Evolutionary conservation across 116 monocot species (phyloP), one percentile per base, ranked within the genome.

Genomic region (Posidonia oceanica): DNA sequence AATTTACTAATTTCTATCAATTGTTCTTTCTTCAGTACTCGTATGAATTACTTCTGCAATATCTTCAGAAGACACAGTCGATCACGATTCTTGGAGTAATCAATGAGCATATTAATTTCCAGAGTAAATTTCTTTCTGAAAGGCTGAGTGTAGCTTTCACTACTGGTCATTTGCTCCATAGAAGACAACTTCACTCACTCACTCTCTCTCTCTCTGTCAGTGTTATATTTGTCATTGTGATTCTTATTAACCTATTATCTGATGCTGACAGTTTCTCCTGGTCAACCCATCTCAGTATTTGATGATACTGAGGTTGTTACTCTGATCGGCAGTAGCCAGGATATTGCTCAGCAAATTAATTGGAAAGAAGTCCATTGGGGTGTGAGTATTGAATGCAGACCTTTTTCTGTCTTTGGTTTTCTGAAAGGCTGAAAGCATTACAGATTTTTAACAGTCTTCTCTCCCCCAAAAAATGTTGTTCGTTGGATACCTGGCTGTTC

Each of bases 341-440:
- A 99, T 72, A 73, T 75, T 74, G 88, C 93, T 61, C 88, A 87
- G 67, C 83, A 86, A 53, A 84, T 93, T 76, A 99, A 99, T 83
- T 88, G 85, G 84, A 99, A 99, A 72, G 93, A 99, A 87, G 79
- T 99, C 55, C 88, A 59, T 17, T 99, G 98, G 98, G 93, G 98
- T 73, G 93, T 98, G 68, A 79, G 98, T 91, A 62, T 72, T 22
- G 17, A 62, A 40, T 51, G n/a, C 5, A 48, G 7, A 61, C 20
- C 39, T 44, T 23, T 58, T 71, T 59, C 11, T 61, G 14, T 39
- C 11, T 38, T 67, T 48, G 29, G 29, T 29, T 29, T 29, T 29
- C 29, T 29, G 29, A 29, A 29, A 29, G 29, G 29, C 8, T 48
- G 48, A 48, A 12, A 48, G 48, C 8, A 42, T 42, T 42, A 42